These are phyloP conservation scores for Larix kaempferi DNA, from an alignment of 75 land plant genomes.

Conservation along the genomic window DNA sequence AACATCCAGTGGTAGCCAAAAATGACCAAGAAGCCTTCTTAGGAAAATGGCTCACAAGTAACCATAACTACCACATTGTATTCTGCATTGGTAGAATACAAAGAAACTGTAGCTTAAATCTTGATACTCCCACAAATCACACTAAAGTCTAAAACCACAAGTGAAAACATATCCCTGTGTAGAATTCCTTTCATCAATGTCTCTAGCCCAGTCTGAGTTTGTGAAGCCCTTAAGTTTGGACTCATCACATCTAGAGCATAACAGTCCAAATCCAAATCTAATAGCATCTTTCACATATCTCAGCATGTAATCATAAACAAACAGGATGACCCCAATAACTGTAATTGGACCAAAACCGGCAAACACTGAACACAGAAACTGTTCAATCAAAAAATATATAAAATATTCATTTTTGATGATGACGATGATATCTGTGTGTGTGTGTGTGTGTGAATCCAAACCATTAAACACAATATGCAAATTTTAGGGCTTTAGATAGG, in stretches of 20 bases:
- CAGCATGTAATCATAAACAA: background rate
- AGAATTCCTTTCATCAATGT: conserved; percentile 11
- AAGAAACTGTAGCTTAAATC: background rate
- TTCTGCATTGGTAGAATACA: background rate
- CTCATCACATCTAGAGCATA: background rate
- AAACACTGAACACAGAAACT: background rate
- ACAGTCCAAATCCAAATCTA: background rate
- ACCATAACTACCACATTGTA: background rate
- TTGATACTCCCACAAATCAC: background rate
- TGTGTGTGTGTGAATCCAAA: no score
- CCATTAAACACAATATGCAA: no score
- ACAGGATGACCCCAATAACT: no score
- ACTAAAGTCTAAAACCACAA: background rate
- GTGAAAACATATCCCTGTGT: conserved; percentile 14
- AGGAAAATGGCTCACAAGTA: background rate
- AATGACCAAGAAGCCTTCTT: background rate
- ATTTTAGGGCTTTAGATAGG: no score
- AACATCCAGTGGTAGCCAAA: background rate
- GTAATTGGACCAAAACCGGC: background rate
- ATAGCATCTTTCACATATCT: background rate
- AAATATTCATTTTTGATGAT: no score
- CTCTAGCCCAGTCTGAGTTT: conserved; percentile 16
- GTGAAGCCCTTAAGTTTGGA: background rate
- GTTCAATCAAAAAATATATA: no score
- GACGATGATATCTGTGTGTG: no score